Evolutionary conservation across 768 basidiomycete genomes (phyloP).

Genomic region (Russula ochroleuca): DNA sequence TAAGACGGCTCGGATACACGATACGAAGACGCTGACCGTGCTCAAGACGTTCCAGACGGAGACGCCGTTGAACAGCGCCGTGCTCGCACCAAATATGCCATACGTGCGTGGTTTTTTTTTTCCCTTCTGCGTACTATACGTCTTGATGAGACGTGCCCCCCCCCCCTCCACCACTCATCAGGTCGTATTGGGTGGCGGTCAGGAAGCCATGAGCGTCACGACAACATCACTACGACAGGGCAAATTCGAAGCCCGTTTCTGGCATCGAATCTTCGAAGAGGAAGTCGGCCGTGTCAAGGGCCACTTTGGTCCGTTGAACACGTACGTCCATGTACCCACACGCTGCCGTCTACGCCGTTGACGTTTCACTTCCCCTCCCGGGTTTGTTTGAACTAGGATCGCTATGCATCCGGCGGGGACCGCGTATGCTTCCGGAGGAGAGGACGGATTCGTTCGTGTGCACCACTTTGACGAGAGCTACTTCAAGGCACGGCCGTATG

Average conservation of each 20-base stretch:
- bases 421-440: slow-evolving; percentile 89
- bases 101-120: slow-evolving; percentile 60
- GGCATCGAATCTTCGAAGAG: slow-evolving; percentile 96
- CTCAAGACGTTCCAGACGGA: slow-evolving; percentile 93
- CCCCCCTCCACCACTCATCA: slow-evolving; percentile 32
- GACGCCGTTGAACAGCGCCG: slow-evolving; percentile 92
- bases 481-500: slow-evolving; percentile 87
- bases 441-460: slow-evolving; percentile 91
- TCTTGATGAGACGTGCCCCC: not conserved
- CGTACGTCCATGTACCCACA: slow-evolving; percentile 53
- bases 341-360: not conserved
- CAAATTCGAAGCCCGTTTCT: slow-evolving; percentile 97
- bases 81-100: slow-evolving; percentile 76
- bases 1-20: slow-evolving; percentile 91
- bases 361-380: not conserved
- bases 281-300: slow-evolving; percentile 97
- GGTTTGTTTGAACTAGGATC: not conserved
- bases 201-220: slow-evolving; percentile 96
- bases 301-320: slow-evolving; percentile 95
- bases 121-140: too few species aligned
- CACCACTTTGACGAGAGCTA: slow-evolving; percentile 95
- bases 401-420: slow-evolving; percentile 48
- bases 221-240: slow-evolving; percentile 92
- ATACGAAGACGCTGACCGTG: slow-evolving; percentile 80
- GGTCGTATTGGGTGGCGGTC: slow-evolving; percentile 93